phyloP scores from a whole-genome alignment of 768 basidiomycete species.

The Lactarius psammicola region DNA sequence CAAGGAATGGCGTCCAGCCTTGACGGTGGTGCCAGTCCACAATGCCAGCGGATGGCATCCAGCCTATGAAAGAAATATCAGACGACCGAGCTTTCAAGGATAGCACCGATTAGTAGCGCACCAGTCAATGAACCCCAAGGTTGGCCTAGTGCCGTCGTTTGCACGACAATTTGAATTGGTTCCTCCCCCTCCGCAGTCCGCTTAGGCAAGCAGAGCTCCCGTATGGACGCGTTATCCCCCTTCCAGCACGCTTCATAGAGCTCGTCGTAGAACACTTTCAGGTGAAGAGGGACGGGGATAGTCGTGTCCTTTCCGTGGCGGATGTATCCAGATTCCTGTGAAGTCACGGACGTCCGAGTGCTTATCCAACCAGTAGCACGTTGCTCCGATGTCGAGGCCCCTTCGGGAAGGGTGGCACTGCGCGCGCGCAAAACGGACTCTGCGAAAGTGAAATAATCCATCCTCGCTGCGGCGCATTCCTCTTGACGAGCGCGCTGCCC shows the following conservation, averaged over 20 bases:
- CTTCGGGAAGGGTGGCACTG: neutral
- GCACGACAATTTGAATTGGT: constrained; percentile 48
- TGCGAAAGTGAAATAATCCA: neutral
- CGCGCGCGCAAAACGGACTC: constrained; percentile 6
- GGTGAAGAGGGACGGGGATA: constrained; percentile 35
- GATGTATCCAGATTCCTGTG: constrained; percentile 33
- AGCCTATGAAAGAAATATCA: constrained; percentile 35
- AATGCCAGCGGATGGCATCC: too few species aligned
- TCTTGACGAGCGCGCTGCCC: neutral
- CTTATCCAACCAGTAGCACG: neutral
- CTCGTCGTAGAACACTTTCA: constrained; percentile 48
- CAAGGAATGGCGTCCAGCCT: constrained; percentile 46
- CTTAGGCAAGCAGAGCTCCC: constrained; percentile 52
- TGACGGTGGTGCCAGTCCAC: too few species aligned
- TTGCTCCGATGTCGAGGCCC: neutral
- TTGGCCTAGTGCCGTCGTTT: constrained; percentile 30
- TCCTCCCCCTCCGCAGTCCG: constrained; percentile 31
- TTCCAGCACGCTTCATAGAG: constrained; percentile 55
- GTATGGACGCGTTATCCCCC: constrained; percentile 51
- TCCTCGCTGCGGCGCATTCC: neutral
- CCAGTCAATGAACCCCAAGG: constrained; percentile 15
- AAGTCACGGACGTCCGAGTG: neutral
- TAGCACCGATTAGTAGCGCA: neutral
- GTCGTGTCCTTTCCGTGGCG: constrained; percentile 27
- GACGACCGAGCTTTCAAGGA: neutral